These are phyloP conservation scores for Hemisphaericaspora xylanilytica DNA, from an alignment of 1,139 yeast genomes.

Conservation along the genomic window DNA sequence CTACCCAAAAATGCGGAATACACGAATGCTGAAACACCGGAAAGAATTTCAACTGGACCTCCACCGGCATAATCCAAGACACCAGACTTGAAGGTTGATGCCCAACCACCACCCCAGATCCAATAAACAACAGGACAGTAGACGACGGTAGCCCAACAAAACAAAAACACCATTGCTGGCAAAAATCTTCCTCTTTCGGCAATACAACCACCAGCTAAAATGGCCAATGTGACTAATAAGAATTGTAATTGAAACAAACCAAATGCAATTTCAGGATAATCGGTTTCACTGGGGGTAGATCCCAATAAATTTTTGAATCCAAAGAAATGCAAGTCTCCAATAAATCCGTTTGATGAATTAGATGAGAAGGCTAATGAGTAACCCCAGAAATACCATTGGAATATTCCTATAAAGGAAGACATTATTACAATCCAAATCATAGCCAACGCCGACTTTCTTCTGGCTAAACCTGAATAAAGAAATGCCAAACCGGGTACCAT, in stretches of 20 bases:
- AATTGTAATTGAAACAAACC: constrained; percentile 91
- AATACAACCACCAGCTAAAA: constrained; percentile 82
- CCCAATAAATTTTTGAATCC: constrained; percentile 76
- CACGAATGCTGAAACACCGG: constrained; percentile 89
- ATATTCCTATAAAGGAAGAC: constrained; percentile 73
- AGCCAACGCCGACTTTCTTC: constrained; percentile 87
- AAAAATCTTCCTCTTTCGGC: constrained; percentile 91
- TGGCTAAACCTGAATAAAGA: constrained; percentile 86
- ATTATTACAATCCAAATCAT: constrained; percentile 80
- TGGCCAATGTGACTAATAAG: constrained; percentile 84
- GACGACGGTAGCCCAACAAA: constrained; percentile 87
- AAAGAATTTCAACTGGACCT: constrained; percentile 91
- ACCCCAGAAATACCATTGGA: constrained; percentile 99
- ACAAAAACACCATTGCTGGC: constrained; percentile 80
- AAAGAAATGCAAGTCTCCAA: constrained; percentile 80
- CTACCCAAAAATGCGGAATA: constrained; percentile 80
- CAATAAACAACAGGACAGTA: constrained; percentile 93
- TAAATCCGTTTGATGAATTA: constrained; percentile 75
- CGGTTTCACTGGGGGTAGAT: constrained; percentile 36
- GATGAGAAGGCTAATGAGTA: constrained; percentile 83
- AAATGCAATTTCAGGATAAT: constrained; percentile 79
- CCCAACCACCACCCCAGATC: constrained; percentile 98
- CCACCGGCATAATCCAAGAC: constrained; percentile 97
- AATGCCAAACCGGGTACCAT: constrained; percentile 97
- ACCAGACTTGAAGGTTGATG: constrained; percentile 68